Evolutionary conservation across 192 early-diverging fungal species (phyloP), one percentile per base, ranked within the genome.

Genomic region (Coemansia erecta): DNA sequence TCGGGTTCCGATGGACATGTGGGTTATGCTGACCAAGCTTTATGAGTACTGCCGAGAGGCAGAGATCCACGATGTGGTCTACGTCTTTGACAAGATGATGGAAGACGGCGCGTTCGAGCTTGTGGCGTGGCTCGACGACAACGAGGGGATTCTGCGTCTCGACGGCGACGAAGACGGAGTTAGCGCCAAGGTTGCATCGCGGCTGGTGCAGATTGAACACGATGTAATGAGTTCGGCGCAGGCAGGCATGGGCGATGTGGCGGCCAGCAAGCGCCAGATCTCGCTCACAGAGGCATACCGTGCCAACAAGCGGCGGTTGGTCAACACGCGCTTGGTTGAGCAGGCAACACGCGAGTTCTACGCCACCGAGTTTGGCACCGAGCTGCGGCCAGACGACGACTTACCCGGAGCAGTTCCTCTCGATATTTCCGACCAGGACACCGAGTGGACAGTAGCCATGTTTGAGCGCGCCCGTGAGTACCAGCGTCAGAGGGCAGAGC

Each of bases 1-100:
- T 51, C 74, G 81, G 3, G 67, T 84, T 35, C 67, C 77, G 17
- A 65, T 77, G 73, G 81, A 71, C 50, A 70, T 64, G 42, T 84
- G 81, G 81, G 23, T 21, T 4, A 58, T 68, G 52, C 37, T 82
- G 41, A 60, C 61, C 43, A 61, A 59, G 53, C 67, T 84, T 40
- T 73, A 80, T 54, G 57, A 77, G 56, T 73, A 84, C 52, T 78
- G 83, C 43, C 57, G 58, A 10, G 60, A 75, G 60, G 47, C 69
- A 7, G 64, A 78, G 19, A 63, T 82, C 42, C 52, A 64, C 24
- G 83, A 82, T 49, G 58, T 68, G 3, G 72, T 73, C 15, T 79
- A 72, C 40, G 65, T 80, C 53, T 79, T 81, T 46, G 68, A 79
- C 56, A 72, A 64, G 39, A 49, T 84, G 31, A 66, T 63, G 50